Evolutionary conservation across 2,329 filamentous ascomycete genomes (phyloP).

Genomic region (Diaporthe citrichinensis): DNA sequence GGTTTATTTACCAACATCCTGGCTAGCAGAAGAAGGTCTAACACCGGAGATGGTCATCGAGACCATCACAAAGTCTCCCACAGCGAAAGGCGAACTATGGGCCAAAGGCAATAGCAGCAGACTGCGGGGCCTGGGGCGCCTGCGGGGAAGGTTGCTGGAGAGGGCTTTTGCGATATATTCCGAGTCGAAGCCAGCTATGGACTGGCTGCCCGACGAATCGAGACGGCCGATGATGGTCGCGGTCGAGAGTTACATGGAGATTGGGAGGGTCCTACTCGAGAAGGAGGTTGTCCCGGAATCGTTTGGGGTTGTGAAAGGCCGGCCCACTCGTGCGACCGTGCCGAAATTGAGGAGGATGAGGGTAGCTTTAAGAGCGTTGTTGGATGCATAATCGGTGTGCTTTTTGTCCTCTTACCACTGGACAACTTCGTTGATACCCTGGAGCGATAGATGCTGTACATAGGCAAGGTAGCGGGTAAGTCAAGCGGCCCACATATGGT

Average conservation of each 20-base stretch:
- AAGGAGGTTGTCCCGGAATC: constrained; percentile 18
- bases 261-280: constrained; percentile 44
- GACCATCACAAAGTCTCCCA: constrained; percentile 55
- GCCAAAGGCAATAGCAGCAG: background rate
- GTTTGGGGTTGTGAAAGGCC: constrained; percentile 19
- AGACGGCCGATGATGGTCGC: constrained; percentile 57
- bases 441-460: background rate
- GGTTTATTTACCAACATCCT: constrained; percentile 77
- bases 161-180: constrained; percentile 74
- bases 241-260: constrained; percentile 47
- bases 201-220: constrained; percentile 71
- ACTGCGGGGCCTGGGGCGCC: constrained; percentile 49
- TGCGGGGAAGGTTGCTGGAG: constrained; percentile 69
- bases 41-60: constrained; percentile 68
- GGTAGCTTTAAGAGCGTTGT: constrained; percentile 42
- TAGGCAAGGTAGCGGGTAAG: background rate
- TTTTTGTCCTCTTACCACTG: background rate
- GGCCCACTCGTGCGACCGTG: constrained; percentile 44
- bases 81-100: background rate
- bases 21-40: constrained; percentile 72
- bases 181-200: constrained; percentile 68
- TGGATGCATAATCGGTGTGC: constrained; percentile 25
- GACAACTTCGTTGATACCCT: constrained; percentile 13
- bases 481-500: too few species aligned
- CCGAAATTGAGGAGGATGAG: constrained; percentile 40